phyloP scores from a whole-genome alignment of 2,329 filamentous ascomycete species.

The Fusarium aywerte region DNA sequence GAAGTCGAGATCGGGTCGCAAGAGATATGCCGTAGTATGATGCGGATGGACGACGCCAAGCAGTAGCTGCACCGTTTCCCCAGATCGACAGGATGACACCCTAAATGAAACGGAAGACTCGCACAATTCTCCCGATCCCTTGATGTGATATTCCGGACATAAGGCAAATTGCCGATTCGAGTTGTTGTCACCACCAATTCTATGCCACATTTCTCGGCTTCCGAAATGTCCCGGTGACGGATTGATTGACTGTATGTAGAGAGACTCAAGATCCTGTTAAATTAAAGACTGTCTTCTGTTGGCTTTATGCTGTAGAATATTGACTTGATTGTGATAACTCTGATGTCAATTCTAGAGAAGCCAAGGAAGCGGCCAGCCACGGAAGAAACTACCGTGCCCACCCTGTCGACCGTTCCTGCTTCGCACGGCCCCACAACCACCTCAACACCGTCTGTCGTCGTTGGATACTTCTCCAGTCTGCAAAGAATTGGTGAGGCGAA shows the following conservation, averaged over 20 bases:
- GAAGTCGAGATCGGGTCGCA: background rate
- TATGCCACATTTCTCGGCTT: constrained; percentile 20
- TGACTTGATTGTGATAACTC: background rate
- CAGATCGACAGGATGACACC: constrained; percentile 21
- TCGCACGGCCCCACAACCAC: constrained; percentile 31
- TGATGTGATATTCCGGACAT: constrained; percentile 21
- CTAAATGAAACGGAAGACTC: constrained; percentile 13
- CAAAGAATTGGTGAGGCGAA: background rate
- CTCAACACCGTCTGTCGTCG: constrained; percentile 26
- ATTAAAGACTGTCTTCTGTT: background rate
- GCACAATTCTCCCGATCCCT: constrained; percentile 3
- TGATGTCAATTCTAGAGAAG: background rate
- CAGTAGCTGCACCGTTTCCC: constrained; percentile 15
- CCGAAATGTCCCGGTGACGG: constrained; percentile 25
- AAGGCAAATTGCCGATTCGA: constrained; percentile 18
- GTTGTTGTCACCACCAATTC: constrained; percentile 5
- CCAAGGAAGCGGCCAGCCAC: constrained; percentile 22
- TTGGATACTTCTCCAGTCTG: background rate
- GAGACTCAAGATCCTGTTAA: too few relatives aligned
- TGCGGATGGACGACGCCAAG: constrained; percentile 17
- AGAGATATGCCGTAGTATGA: background rate
- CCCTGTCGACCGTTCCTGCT: constrained; percentile 33
- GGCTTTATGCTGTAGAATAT: too few relatives aligned
- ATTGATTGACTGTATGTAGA: too few relatives aligned
- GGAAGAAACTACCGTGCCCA: constrained; percentile 32